Percentiles rank a stretch among this genome's conserved stretches.
These are phyloP conservation scores for Mikania micrantha DNA, from an alignment of 129 eudicot genomes.

Conservation along the genomic window DNA sequence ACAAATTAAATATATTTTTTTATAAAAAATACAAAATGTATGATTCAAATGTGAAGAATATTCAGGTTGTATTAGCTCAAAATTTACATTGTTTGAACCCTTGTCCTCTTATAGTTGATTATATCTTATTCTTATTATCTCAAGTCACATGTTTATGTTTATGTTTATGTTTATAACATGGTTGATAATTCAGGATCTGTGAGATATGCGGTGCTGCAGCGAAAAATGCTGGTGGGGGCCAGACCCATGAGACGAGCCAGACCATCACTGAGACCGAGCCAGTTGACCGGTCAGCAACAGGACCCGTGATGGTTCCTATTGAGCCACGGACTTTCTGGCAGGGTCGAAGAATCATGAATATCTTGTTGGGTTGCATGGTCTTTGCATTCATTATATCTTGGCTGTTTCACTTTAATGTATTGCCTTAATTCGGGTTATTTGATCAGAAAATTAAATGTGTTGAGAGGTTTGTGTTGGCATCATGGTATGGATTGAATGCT, in stretches of 20 bases:
- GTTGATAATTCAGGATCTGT: conserved; percentile 40
- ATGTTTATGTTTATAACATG: too few species aligned
- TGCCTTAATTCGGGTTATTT: conserved; percentile 24
- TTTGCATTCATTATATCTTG: conserved; percentile 73
- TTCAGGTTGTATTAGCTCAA: too few species aligned
- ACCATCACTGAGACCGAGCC: conserved; percentile 18
- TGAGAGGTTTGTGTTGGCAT: conserved; percentile 7
- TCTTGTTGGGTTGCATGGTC: conserved; percentile 70
- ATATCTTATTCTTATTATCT: neutral
- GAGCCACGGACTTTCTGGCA: conserved; percentile 42
- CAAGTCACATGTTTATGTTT: neutral
- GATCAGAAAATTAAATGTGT: neutral
- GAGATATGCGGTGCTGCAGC: conserved; percentile 67
- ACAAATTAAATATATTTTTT: too few species aligned
- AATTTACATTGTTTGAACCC: too few species aligned
- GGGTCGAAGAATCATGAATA: conserved; percentile 61
- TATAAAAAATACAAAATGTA: too few species aligned
- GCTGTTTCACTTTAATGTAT: conserved; percentile 70
- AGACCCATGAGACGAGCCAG: conserved; percentile 26
- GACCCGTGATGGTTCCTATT: conserved; percentile 17
- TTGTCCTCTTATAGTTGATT: neutral
- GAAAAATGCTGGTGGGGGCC: conserved; percentile 45
- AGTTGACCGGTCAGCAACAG: conserved; percentile 17
- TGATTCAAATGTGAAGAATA: too few species aligned
- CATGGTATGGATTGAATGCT: neutral